Evolutionary conservation across 2,329 filamentous ascomycete genomes (phyloP), one percentile per base, ranked within the genome.

Genomic region (Fusarium papillatum): DNA sequence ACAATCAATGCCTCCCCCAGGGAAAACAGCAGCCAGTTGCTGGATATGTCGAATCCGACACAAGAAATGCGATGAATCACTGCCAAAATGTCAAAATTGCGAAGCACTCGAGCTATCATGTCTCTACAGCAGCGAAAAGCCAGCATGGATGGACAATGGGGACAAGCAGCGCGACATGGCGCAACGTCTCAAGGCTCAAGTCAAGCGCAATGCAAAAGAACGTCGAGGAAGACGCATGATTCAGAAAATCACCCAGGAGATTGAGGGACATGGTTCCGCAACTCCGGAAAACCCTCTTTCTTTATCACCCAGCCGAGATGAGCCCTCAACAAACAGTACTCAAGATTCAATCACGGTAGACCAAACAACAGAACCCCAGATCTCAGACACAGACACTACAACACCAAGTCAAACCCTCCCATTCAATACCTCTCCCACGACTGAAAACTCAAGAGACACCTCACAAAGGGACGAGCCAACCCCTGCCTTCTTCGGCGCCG

Each of bases 141-240:
- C 87, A 16, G 83, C 83, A 19, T 89, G 87, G 87, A 88, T 88
- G 85, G 86, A 89, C 68, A 84, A 72, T 19, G 78, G 70, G 17
- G 50, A 57, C 2, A 68, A 62, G 24, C 76, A 81, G 38, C 72
- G 74, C 16, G 74, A 80, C 19, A 79, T 80, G 75, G 70, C 76
- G 5, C 64, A 77, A 9, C 68, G 65, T 4, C 64, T 81, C 63
- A 81, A 79, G 17, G 72, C 69, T 3, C 72, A 80, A 46, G 74
- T 81, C 65, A 81, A 72, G 24, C 60, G 77, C 7, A 76, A 76
- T 59, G 76, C 77, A 3, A 78, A 74, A 31, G 65, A 73, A 13
- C 74, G 75, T 8, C 69, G 86, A n/a, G 85, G 87, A 7, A 84
- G 82, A 3, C 39, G 59, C 0, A 46, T 41, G 34, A 61, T 68